Percentiles rank a stretch among this genome's conserved stretches.
These are phyloP conservation scores for Claviceps capensis DNA, from an alignment of 2,329 filamentous ascomycete genomes.

Conservation along the genomic window DNA sequence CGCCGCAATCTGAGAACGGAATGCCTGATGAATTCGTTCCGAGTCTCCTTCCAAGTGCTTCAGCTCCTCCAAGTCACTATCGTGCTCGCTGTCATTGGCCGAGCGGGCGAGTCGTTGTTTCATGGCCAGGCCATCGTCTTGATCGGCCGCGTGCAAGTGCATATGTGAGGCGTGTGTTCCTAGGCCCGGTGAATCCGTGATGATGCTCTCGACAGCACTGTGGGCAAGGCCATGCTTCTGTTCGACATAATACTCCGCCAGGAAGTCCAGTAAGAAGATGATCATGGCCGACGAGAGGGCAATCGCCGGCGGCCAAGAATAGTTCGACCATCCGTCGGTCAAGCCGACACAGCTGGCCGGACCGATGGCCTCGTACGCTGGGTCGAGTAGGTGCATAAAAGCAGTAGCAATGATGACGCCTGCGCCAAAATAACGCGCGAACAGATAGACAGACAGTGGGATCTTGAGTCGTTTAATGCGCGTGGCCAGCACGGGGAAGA, in stretches of 20 bases:
- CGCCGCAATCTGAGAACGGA: conserved; percentile 27
- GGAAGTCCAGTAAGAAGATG: conserved; percentile 37
- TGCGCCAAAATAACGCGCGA: conserved; percentile 84
- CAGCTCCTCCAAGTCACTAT: conserved; percentile 10
- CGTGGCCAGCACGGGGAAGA: conserved; percentile 60
- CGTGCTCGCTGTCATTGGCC: conserved; percentile 5
- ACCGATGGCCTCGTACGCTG: conserved; percentile 57
- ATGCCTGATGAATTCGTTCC: conserved; percentile 4
- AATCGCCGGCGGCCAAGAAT: conserved; percentile 39
- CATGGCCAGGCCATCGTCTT: conserved; percentile 13
- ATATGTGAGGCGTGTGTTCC: conserved; percentile 17
- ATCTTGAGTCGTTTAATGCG: conserved; percentile 45
- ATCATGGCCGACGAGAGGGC: conserved; percentile 31
- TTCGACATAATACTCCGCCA: conserved; percentile 35
- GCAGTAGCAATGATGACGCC: conserved; percentile 89
- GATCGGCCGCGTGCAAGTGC: conserved; percentile 26
- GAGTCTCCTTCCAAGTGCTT: conserved; percentile 10
- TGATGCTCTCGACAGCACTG: conserved; percentile 13
- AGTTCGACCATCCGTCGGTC: conserved; percentile 36
- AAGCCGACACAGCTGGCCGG: conserved; percentile 26
- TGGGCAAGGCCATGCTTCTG: conserved; percentile 26
- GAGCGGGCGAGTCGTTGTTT: not conserved
- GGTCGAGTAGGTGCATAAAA: conserved; percentile 77
- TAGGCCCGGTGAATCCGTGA: conserved; percentile 6
- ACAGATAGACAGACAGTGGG: conserved; percentile 63